Evolutionary conservation across 108 stramenopile genomes (phyloP).

Genomic region (Skeletonema menzelii): DNA sequence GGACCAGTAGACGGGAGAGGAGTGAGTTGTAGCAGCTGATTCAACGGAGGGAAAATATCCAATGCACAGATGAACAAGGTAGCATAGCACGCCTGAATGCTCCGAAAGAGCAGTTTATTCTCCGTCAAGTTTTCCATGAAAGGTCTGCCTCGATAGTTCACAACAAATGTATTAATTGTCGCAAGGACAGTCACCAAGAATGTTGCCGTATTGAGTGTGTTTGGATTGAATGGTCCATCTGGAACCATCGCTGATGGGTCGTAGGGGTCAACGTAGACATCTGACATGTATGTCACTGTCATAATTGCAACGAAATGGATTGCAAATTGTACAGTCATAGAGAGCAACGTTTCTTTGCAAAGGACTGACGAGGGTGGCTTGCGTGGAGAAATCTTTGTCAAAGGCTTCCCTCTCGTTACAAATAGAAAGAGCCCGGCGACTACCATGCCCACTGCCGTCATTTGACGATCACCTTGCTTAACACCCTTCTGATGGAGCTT

Average conservation of each 20-base stretch:
- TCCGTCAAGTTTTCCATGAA: constrained; percentile 87
- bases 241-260: constrained; percentile 75
- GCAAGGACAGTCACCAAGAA: constrained; percentile 86
- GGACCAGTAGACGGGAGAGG: constrained; percentile 52
- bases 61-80: constrained; percentile 62
- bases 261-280: constrained; percentile 76
- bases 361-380: constrained; percentile 91
- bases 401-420: constrained; percentile 90
- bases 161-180: constrained; percentile 94
- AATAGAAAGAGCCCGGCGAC: constrained; percentile 93
- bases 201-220: constrained; percentile 90
- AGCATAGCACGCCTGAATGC: constrained; percentile 66
- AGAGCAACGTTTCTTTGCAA: constrained; percentile 64
- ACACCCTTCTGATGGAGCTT: constrained; percentile 92
- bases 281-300: constrained; percentile 54
- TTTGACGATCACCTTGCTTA: constrained; percentile 95
- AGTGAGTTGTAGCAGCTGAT: constrained; percentile 78
- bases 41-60: constrained; percentile 81
- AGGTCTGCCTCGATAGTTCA: constrained; percentile 95
- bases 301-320: constrained; percentile 79
- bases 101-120: constrained; percentile 75
- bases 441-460: constrained; percentile 85
- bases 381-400: constrained; percentile 67
- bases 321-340: constrained; percentile 84
- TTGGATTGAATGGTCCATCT: constrained; percentile 96